These are phyloP conservation scores for Albatrellus ellisii DNA, from an alignment of 768 basidiomycete genomes.

Conservation along the genomic window DNA sequence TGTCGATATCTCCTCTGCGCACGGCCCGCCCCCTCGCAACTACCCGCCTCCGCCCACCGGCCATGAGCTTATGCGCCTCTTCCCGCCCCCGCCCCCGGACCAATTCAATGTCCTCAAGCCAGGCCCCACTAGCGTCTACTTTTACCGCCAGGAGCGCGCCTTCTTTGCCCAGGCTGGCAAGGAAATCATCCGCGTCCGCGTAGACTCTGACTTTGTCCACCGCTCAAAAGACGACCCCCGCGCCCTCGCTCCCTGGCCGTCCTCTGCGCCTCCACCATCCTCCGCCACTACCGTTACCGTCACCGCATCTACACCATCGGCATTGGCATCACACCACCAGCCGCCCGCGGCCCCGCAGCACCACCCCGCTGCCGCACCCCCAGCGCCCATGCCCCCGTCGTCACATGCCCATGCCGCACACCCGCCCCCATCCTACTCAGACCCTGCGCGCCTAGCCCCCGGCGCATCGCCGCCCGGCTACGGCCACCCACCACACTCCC, in stretches of 20 bases:
- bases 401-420: conserved; percentile 16
- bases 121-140: conserved; percentile 60
- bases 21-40: conserved; percentile 36
- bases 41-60: conserved; percentile 70
- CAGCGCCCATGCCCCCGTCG: conserved; percentile 23
- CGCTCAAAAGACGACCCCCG: conserved; percentile 10
- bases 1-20: conserved; percentile 45
- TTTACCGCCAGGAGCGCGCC: conserved; percentile 63
- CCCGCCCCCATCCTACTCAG: conserved; percentile 10
- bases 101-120: conserved; percentile 38
- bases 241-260: conserved; percentile 4
- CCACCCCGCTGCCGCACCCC: conserved; percentile 8
- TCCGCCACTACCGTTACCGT: conserved; percentile 14
- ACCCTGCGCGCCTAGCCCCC: conserved; percentile 15
- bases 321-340: conserved; percentile 22
- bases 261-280: conserved; percentile 15
- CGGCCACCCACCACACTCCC: conserved; percentile 7
- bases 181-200: conserved; percentile 62
- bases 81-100: conserved; percentile 55
- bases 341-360: conserved; percentile 9
- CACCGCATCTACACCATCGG: conserved; percentile 10
- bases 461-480: conserved; percentile 19
- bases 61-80: conserved; percentile 78
- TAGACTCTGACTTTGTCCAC: conserved; percentile 47
- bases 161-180: conserved; percentile 72